Evolutionary conservation across 2,329 filamentous ascomycete genomes (phyloP), one percentile per base, ranked within the genome.

Genomic region (Fusarium humuli): DNA sequence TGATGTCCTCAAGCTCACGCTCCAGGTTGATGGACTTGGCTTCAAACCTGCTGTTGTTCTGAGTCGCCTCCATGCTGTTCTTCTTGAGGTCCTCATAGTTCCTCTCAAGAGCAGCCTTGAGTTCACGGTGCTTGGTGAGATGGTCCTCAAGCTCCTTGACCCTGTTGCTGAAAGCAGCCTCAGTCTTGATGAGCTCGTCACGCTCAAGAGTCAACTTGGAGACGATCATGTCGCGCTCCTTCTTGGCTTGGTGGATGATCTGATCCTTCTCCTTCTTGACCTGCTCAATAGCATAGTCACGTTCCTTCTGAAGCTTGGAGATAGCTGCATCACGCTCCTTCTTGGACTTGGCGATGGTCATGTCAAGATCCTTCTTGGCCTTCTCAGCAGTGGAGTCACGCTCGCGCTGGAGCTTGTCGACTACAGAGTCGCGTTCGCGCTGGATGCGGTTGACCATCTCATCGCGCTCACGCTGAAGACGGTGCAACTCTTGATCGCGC

Each of bases 71-170:
- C 37, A 67, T 46, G 14, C 65, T 67, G 14, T 74, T 67, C 61
- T 73, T 74, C 61, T 75, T 70, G 47, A 77, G 68, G 11, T 64
- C 46, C n/a, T 76, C 75, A 22, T 76, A 77, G 55, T 76, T 71
- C 10, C 47, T 60, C 61, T 76, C 72, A 5, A 77, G 69, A 27
- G 70, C 61, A 42, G 69, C 71, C 60, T 72, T 76, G 29, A 74
- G 61, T 50, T 76, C 75, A 9, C 61, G 57, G 49, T 75, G 71
- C 32, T 73, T 73, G n/a, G 45, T 25, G 6, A 76, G 62, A 10
- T 76, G 73, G 11, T 69, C 72, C 46, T 76, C 73, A 14, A 76
- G 63, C 58, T 76, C 75, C 61, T 74, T 76, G 45, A 76, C 67
- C 47, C 74, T 74, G 52, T 58, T 57, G 45, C 74, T 59, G 13